phyloP scores from a whole-genome alignment of 345 rosid species.

The Melaleuca quinquenervia region DNA sequence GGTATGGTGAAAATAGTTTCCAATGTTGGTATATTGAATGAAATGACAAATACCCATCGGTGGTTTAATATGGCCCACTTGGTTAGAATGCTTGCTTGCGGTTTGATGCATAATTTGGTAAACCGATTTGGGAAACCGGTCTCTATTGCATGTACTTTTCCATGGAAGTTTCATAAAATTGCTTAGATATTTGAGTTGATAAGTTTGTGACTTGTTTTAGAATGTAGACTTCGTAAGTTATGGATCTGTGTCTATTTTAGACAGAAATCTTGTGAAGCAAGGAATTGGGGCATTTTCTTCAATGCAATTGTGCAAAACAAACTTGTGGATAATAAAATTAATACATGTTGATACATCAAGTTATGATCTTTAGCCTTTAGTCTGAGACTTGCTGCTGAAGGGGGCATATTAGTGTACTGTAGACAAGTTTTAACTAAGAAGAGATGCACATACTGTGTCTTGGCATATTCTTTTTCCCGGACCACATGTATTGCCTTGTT shows the following conservation, averaged over 20 bases:
- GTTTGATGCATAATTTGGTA: not conserved
- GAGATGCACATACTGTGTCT: not conserved
- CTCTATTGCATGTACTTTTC: not conserved
- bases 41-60: not conserved
- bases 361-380: not conserved
- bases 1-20: not conserved
- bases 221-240: not conserved
- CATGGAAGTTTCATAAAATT: not conserved
- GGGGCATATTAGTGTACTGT: not conserved
- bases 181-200: not conserved
- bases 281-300: not conserved
- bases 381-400: not conserved
- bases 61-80: not conserved
- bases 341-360: not conserved
- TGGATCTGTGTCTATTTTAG: not conserved
- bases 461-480: not conserved
- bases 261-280: not conserved
- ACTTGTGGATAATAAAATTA: not conserved
- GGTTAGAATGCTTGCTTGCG: not conserved
- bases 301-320: not conserved
- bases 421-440: not conserved
- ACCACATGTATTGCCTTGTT: not conserved
- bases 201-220: not conserved
- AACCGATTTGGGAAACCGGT: not conserved
- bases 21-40: not conserved